phyloP scores from a whole-genome alignment of 371 early-diverging fungal species.

The Entomophthora muscae region DNA sequence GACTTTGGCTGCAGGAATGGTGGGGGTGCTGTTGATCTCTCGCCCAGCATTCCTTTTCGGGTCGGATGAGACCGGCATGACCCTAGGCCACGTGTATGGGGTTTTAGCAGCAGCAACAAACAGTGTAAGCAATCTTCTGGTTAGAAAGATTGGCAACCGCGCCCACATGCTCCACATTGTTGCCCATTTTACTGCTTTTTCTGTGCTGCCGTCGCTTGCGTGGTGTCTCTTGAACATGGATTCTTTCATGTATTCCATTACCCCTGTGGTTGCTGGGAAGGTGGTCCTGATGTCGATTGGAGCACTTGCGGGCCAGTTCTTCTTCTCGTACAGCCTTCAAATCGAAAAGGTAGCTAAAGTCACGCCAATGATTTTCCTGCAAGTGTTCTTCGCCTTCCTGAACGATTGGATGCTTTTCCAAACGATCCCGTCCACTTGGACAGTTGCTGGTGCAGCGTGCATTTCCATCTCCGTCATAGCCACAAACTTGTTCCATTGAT shows the following conservation, averaged over 20 bases:
- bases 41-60: background rate
- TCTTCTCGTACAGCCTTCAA: background rate
- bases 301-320: background rate
- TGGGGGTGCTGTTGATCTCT: background rate
- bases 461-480: background rate
- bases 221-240: background rate
- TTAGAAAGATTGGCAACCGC: background rate
- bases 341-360: slow-evolving; percentile 1
- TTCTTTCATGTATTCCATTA: background rate
- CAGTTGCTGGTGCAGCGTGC: background rate
- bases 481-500: no score
- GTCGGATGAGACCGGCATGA: background rate
- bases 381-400: background rate
- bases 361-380: background rate
- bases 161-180: background rate
- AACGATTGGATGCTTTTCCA: background rate
- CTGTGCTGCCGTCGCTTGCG: background rate
- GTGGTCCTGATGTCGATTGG: background rate
- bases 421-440: background rate
- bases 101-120: background rate
- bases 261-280: no score
- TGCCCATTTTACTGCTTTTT: background rate
- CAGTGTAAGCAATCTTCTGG: background rate
- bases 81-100: background rate
- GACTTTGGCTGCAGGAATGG: background rate